Evolutionary conservation across 345 rosid species (phyloP), one percentile per base, ranked within the genome.

Genomic region (Reutealis trisperma): DNA sequence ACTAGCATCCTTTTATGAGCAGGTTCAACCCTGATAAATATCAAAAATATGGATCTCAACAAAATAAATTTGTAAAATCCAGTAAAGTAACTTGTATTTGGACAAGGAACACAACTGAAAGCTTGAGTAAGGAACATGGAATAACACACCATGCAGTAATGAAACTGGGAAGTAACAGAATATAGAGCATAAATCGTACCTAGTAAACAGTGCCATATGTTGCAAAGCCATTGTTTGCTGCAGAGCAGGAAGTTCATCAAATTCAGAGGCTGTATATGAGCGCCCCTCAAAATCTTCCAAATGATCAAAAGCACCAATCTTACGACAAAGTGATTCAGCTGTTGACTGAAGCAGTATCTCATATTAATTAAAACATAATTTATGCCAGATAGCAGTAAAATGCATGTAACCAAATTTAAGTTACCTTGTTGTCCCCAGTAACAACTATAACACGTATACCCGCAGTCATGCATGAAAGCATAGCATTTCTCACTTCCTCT

Each of bases 361-460:
- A 71, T 51, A 73, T 85, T 79, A 84, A 34, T 34, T 41, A 63
- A 72, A 75, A 54, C 2, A 47, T 57, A 25, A 34, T 14, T 15
- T 3, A 75, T 22, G 25, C 13, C 71, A 74, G 66, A 61, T 67
- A 75, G 72, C 60, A 32, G 30, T 45, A n/a, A 73, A 65, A 42
- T 21, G 54, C 24, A 77, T 41, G 32, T 42, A 63, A 59, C 18
- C 67, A 22, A 42, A 61, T 74, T 75, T 24, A 25, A 79, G 44
- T 79, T 88, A 93, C 99, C 98, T 96, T 93, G 84, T 96, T 96
- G 82, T 96, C 99, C 82, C 99, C 99, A 32, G 99, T 96, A 41
- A 96, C 98, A 77, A 96, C 99, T 83, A 93, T 96, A 81, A 96
- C 99, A 80, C 99, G 99, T 76, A 96, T 93, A 41, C 99, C 99